Base-by-base conservation (phyloP, 306 rosid species). In the Quercus wislizeni region DNA sequence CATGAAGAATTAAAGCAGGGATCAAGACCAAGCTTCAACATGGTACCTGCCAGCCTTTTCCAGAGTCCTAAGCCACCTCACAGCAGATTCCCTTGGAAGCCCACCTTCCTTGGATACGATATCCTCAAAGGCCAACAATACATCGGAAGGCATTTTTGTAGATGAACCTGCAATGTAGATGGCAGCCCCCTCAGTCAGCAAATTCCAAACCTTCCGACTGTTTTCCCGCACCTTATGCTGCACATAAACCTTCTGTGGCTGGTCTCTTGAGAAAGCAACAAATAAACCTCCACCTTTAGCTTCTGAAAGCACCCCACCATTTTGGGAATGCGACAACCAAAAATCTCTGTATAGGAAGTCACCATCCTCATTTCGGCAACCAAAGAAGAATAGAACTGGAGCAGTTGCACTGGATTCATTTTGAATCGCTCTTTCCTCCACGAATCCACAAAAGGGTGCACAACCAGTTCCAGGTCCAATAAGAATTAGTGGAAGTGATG, bases 381-480 rank as follows among this genome's bases (percentile, higher is more conserved):
- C 99, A 80, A 91, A 92, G 83, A 95, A 92, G 83, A 94, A 91
- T 51, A 91, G 63, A 19, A 92, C 78, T 12, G 99, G 97, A 76
- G 97, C 97, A 71, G 91, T 88, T 58, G 85, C 57, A 73, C 4
- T 49, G 2, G 86, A 82, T 81, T 76, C 73, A 61, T 88, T 90
- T 82, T 90, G 92, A 58, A 84, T n/a, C 41, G 86, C 91, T 75
- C 99, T 90, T 82, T 95, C 99, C 86, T 92, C 97, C 23, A 95
- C 82, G 46, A 92, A 90, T 54, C 99, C 99, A 5, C 75, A 90
- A 59, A 95, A 92, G 23, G 99, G 99, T 0, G 98, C 99, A 69
- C 97, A 95, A 19, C 99, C 99, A 0, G 99, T 92, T 74, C 99
- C 97, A 1, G 99, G 99, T 68, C 99, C 99, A 31, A 95, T 62